Evolutionary conservation across 345 rosid genomes (phyloP), one percentile per base, ranked within the genome.

Genomic region (Citrus sp.): DNA sequence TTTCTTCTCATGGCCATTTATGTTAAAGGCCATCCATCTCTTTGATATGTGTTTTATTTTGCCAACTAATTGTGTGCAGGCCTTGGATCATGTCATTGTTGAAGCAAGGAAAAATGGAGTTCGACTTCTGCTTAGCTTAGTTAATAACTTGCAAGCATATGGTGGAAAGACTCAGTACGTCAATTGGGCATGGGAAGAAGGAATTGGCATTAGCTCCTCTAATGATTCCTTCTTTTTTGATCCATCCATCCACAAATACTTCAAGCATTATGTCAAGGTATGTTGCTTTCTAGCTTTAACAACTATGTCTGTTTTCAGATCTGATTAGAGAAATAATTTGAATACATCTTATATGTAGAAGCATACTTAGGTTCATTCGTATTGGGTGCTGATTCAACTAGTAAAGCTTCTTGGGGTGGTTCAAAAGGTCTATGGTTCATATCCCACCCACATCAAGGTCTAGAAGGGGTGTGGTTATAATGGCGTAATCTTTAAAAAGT

Each of bases 151-250:
- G 73, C 88, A 88, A 83, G 89, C 95, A 27, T 95, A 89, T 83
- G 99, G 99, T 49, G 99, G 98, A 66, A 95, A 95, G 87, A 92
- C 93, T 54, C 98, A 93, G 81, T 93, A 95, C 77, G 98, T 95
- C 59, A 89, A 93, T 49, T 95, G 99, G 98, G 99, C 99, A 40
- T 93, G 99, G 99, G 85, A 93, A 86, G 99, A 95, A 85, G 98
- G 99, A 60, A 82, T 92, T 79, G 99, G 94, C 58, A 87, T 92
- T 86, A 93, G 96, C 86, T 89, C 98, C 4, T 92, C 95, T 14
- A 95, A 95, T 71, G 99, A 95, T 88, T 93, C 99, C 64, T 95
- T 95, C 95, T 95, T 87, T 89, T 95, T 85, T 72, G 99, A 93
- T 87, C 98, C 99, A 78, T 90, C 97, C 81, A 95, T 90, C 85